Evolutionary conservation across 805 yeast genomes (phyloP).

Genomic region (Cyberlindnera maritima): DNA sequence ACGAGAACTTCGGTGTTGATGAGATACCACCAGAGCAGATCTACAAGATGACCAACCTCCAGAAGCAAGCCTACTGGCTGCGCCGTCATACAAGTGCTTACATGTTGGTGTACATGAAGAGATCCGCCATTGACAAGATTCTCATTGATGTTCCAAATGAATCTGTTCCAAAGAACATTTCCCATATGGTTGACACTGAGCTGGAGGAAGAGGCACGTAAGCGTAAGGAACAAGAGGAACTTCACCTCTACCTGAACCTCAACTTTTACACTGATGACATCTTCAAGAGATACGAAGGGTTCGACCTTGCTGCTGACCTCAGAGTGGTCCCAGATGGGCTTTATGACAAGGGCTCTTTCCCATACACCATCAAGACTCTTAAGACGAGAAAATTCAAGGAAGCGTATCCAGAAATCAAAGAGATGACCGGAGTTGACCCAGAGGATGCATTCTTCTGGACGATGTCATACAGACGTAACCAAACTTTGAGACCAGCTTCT

Average conservation of each 20-base stretch:
- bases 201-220: constrained; percentile 49
- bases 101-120: constrained; percentile 90
- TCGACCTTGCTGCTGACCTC: constrained; percentile 73
- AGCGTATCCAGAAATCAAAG: constrained; percentile 48
- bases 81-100: constrained; percentile 92
- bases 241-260: constrained; percentile 58
- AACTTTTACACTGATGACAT: constrained; percentile 52
- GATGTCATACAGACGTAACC: constrained; percentile 58
- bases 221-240: constrained; percentile 67
- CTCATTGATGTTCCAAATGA: constrained; percentile 54
- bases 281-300: constrained; percentile 62
- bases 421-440: constrained; percentile 36
- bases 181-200: constrained; percentile 63
- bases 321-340: constrained; percentile 41
- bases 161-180: constrained; percentile 67
- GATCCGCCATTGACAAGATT: constrained; percentile 52
- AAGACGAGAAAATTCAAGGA: constrained; percentile 54
- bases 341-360: constrained; percentile 44
- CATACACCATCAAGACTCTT: constrained; percentile 48
- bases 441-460: constrained; percentile 56
- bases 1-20: constrained; percentile 88
- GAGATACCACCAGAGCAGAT: constrained; percentile 47
- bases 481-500: constrained; percentile 61
- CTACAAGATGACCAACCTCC: constrained; percentile 50
- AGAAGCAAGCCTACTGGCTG: constrained; percentile 60